Evolutionary conservation across 2,329 filamentous ascomycete genomes (phyloP), one percentile per base, ranked within the genome.

Genomic region (Fusarium metavorans): DNA sequence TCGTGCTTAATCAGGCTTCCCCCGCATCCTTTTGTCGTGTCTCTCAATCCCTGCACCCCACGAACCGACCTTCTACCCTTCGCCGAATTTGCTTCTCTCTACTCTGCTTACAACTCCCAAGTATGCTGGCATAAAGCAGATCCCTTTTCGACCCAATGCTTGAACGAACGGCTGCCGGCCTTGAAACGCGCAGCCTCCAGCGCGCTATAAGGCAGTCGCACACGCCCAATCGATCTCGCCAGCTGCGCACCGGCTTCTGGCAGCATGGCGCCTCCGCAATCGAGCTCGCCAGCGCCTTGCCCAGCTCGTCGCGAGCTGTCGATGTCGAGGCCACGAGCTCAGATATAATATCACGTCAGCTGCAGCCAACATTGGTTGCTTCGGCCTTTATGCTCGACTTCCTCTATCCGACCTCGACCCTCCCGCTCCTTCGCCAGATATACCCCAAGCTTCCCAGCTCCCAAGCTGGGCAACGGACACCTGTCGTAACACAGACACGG

Each of bases 151-250:
- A 68, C 64, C 84, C 83, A 81, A 89, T 90, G 88, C 87, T 90
- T 77, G 88, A 90, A 84, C 87, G 88, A 85, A 88, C 88, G 66
- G 87, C 88, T 45, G 85, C 86, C 71, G 85, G 84, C 81, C 82
- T 90, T 81, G 89, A 90, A 85, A 85, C 88, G 81, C 87, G 87
- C 83, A 84, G 84, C 75, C 83, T 90, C 80, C 87, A 87, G 80
- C 85, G 88, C 81, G 84, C 88, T 71, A 82, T 90, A 66, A 85
- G 86, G 25, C 80, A 76, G 54, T 75, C 82, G 57, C 77, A 85
- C 39, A 84, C 82, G 57, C 76, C 85, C 39, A 85, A 83, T 73
- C 84, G 79, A 71, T 81, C 81, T 66, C 84, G 85, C 66, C 83
- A 82, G 60, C 83, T 90, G 59, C 87, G 86, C 57, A 85, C 85